Evolutionary conservation across 148 eudicot genomes (phyloP), one percentile per base, ranked within the genome.

Genomic region (Pharnaceum exiguum): DNA sequence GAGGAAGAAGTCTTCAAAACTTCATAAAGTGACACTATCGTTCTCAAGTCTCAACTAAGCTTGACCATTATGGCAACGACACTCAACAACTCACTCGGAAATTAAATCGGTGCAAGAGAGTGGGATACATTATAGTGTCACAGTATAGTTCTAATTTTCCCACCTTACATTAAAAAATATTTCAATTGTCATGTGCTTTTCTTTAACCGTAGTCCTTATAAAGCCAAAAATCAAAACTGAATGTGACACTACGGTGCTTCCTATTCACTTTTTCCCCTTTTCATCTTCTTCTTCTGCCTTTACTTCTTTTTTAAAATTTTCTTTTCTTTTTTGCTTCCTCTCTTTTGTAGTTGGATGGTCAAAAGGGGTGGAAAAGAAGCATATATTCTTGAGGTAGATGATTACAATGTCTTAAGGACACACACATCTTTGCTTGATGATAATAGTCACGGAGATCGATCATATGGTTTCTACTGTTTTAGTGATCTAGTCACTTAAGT

Each of bases 51-150:
- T 24, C 62, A 57, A 58, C 59, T 57, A 71, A 52, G 60, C 40
- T 64, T 58, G 70, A 60, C 67, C 58, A 40, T 53, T 54, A 53
- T 64, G 62, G 42, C 71, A 70, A 72, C 70, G 23, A 28, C 47
- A 55, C 50, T 55, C 66, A 69, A 75, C 75, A 70, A 75, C 80
- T 79, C 60, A 55, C 66, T 65, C 65, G 46, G 68, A 79, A 68
- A 57, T 54, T 21, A 59, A 59, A 40, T 32, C 47, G 66, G 71
- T 66, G 68, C 15, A 50, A 49, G 39, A 55, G 51, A 63, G 59
- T 56, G 61, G 63, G 43, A 64, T 24, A 57, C 64, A 70, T 51
- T 50, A 56, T 38, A 37, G 8, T 65, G 36, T 33, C 27, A 26
- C 26, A 50, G 1, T n/a, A n/a, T n/a, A n/a, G n/a, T n/a, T n/a